Base-by-base conservation (phyloP, 768 basidiomycete species). In the Hydnomerulius pinastri region DNA sequence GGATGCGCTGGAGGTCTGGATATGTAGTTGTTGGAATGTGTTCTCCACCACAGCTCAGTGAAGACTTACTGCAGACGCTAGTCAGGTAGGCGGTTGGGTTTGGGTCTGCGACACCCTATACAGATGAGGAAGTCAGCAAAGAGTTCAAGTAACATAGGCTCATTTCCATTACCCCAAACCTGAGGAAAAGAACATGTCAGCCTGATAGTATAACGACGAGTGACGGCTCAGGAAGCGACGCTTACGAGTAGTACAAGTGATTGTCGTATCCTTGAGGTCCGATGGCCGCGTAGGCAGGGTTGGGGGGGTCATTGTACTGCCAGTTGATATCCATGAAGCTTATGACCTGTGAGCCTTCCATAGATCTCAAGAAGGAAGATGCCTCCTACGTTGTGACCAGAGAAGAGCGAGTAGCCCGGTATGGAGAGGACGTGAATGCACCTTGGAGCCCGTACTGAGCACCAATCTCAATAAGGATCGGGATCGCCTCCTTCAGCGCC, bases 271-370 rank as follows among this genome's bases (percentile, higher is more conserved):
- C 71, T 57, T 87, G 85, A 11, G 87, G 85, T 1, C 90, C 90
- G 36, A 78, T 76, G 4, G 77, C 76, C 21, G 84, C 87, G 43
- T 81, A 73, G 6, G 83, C 81, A 12, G 90, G 90, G 60, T 92
- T 92, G 5, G 86, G 11, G 15, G 82, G 86, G 65, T 80, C 75
- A 58, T 85, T 76, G 63, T 73, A 66, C 60, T 92, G 90, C 90
- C 90, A 92, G 51, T 80, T 82, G 40, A 87, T 60, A 56, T 92
- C 87, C 87, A 90, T 90, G 63, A 90, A 90, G 56, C 88, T 91
- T 55, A 8, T 20, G 11, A 29, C 46, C 15, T 10, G 12, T 27
- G 40, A 33, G 7, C 37, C 46, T 33, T 20, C 43, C 7, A 35
- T n/a, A 43, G 21, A n/a, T n/a, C 6, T 25, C 8, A 17, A 2